Evolutionary conservation across 2,329 filamentous ascomycete species (phyloP).

Genomic region (Colletotrichum trifolii): DNA sequence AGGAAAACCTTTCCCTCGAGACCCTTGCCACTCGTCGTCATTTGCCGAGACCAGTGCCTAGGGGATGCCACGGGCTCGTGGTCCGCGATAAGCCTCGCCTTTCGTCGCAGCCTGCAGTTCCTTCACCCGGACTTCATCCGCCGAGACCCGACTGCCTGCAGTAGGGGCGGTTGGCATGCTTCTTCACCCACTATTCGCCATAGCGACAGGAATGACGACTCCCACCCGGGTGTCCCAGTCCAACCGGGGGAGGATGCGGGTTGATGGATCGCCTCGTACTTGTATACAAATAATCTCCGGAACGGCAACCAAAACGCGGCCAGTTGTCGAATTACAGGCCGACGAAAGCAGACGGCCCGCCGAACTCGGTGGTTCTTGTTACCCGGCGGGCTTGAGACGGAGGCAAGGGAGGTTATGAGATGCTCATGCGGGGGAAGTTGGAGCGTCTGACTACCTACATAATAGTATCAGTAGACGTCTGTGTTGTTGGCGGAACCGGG

Average conservation of each 20-base stretch:
- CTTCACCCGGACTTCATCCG: neutral
- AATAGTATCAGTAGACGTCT: neutral
- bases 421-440: neutral
- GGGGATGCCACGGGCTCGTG: neutral
- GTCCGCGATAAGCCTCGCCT: conserved; percentile 14
- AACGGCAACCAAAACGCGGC: conserved; percentile 1
- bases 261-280: conserved; percentile 10
- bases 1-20: neutral
- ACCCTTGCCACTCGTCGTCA: conserved; percentile 1
- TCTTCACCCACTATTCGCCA: conserved; percentile 29
- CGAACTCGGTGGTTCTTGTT: conserved; percentile 15
- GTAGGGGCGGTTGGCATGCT: neutral
- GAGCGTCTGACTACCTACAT: no score
- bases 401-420: neutral
- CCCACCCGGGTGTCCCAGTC: conserved; percentile 5
- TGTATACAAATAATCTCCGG: conserved; percentile 20
- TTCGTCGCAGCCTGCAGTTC: neutral
- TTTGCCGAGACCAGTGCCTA: neutral
- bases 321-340: conserved; percentile 9
- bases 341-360: neutral
- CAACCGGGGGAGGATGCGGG: conserved; percentile 13
- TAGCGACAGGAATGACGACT: conserved; percentile 32
- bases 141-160: conserved; percentile 18
- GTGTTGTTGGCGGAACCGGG: conserved; percentile 1
- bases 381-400: no score